These are phyloP conservation scores for Solanum stenotomum DNA, from an alignment of 257 asterid genomes.

Conservation along the genomic window DNA sequence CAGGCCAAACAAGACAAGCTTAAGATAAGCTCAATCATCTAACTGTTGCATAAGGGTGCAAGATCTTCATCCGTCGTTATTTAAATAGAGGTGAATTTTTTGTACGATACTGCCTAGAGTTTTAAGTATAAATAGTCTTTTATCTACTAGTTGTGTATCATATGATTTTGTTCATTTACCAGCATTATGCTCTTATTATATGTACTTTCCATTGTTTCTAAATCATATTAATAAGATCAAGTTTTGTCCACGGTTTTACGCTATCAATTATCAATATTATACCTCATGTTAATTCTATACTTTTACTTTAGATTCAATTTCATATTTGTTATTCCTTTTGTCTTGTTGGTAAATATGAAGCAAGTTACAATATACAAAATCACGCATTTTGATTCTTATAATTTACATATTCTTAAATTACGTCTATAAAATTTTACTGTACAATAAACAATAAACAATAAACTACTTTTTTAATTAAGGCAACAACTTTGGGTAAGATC, in stretches of 20 bases:
- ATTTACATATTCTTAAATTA: neutral
- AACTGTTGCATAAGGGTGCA: too few species aligned
- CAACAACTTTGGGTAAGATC: neutral
- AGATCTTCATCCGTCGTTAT: too few species aligned
- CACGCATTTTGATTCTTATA: neutral
- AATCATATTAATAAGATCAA: neutral
- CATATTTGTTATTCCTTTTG: neutral
- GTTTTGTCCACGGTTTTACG: neutral
- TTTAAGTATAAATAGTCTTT: too few species aligned
- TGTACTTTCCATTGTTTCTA: too few species aligned
- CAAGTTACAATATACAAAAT: neutral
- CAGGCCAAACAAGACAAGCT: neutral
- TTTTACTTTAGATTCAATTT: neutral
- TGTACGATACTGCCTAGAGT: accelerated
- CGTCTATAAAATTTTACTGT: neutral
- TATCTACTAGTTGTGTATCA: too few species aligned
- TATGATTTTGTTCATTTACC: neutral
- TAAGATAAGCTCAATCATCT: neutral
- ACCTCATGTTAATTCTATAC: too few species aligned
- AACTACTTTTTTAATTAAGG: neutral
- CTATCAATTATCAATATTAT: neutral
- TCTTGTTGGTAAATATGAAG: neutral
- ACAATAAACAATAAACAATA: too few species aligned
- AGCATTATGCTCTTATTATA: neutral
- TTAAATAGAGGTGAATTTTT: too few species aligned